phyloP scores from a whole-genome alignment of 805 yeast genomes.

The Suhomyces canberraensis region DNA sequence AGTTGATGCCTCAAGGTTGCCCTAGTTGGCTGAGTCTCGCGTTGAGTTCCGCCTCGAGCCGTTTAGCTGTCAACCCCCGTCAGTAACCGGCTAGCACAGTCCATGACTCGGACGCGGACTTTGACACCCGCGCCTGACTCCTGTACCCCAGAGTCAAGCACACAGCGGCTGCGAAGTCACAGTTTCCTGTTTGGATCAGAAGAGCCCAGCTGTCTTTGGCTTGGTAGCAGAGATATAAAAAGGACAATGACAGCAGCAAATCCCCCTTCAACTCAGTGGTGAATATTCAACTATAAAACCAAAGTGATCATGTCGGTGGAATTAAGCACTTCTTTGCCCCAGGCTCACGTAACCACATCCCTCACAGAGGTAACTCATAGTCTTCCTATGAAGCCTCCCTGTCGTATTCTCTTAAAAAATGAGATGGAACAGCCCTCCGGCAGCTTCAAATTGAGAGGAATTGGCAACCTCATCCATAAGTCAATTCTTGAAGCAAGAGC shows the following conservation, averaged over 20 bases:
- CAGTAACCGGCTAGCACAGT: not conserved
- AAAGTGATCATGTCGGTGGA: constrained; percentile 1
- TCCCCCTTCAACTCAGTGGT: no score
- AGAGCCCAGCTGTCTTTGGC: no score
- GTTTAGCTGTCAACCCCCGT: not conserved
- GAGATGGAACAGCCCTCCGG: constrained; percentile 14
- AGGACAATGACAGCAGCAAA: no score
- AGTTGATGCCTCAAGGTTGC: no score
- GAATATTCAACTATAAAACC: no score
- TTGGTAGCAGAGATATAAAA: no score
- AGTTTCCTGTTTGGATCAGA: not conserved
- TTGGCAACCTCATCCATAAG: constrained; percentile 6
- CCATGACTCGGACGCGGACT: not conserved
- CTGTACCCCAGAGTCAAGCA: not conserved
- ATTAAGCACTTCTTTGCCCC: constrained; percentile 3
- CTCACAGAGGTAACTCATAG: constrained; percentile 35
- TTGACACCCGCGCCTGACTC: not conserved
- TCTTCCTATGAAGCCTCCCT: constrained; percentile 27
- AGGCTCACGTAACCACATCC: constrained; percentile 34
- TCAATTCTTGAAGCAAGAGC: constrained; percentile 2
- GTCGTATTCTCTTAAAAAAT: constrained; percentile 19
- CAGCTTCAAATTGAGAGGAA: constrained; percentile 13
- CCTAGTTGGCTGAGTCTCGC: no score
- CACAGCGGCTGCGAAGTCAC: constrained; percentile 4
- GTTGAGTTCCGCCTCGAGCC: no score